Conservation (phyloP, 2,329 filamentous ascomycete genomes). For the Fusarium nematophilum region DNA sequence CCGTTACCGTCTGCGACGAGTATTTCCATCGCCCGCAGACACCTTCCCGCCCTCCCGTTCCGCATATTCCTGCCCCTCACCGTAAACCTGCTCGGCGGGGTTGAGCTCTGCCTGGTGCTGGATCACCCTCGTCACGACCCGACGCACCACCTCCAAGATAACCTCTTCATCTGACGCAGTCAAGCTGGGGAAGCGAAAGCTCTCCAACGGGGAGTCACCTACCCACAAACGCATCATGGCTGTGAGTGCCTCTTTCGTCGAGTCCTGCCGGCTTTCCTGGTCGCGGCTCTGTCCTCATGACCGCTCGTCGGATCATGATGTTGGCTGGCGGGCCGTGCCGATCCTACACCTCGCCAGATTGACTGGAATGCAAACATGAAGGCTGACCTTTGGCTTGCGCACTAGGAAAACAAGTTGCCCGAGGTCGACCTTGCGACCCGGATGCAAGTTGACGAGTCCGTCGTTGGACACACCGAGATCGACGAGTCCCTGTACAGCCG, state of each 20-base stretch:
- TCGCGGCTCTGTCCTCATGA: slow-evolving; percentile 8
- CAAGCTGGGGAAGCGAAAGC: slow-evolving; percentile 76
- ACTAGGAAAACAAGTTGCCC: slow-evolving; percentile 63
- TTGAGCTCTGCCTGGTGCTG: slow-evolving; percentile 53
- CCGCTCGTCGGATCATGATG: slow-evolving; percentile 15
- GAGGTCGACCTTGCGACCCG: slow-evolving; percentile 72
- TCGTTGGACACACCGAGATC: slow-evolving; percentile 68
- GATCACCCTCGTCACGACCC: slow-evolving; percentile 41
- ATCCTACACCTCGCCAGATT: neutral
- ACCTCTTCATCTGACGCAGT: slow-evolving; percentile 47
- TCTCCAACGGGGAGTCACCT: slow-evolving; percentile 69
- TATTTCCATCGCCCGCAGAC: slow-evolving; percentile 23
- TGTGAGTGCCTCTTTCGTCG: slow-evolving; percentile 56
- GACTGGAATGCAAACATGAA: neutral
- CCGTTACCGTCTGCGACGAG: slow-evolving; percentile 29
- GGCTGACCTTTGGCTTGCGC: slow-evolving; percentile 15
- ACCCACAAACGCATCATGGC: slow-evolving; percentile 71
- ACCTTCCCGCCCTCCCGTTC: neutral
- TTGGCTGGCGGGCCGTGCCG: neutral
- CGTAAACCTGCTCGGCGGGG: slow-evolving; percentile 47
- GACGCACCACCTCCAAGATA: slow-evolving; percentile 49
- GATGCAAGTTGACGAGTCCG: slow-evolving; percentile 74
- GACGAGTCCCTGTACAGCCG: slow-evolving; percentile 80
- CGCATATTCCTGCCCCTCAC: slow-evolving; percentile 13
- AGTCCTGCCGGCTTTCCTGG: neutral